Conservation (phyloP, 768 basidiomycete genomes). For the Lactifluus echinatus region DNA sequence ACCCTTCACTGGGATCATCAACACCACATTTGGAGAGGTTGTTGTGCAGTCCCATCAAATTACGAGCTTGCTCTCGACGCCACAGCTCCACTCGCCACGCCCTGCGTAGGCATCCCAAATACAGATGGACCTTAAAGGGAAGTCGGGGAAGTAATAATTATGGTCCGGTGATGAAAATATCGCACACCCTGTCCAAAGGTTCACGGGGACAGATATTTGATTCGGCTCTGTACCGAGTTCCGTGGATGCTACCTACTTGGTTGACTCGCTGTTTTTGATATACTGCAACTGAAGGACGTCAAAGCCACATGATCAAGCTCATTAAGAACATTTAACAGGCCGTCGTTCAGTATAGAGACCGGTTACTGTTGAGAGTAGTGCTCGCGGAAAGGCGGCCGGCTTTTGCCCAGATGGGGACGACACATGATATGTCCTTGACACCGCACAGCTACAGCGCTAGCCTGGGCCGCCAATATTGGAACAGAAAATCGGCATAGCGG, state of each 20-base stretch:
- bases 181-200: not conserved
- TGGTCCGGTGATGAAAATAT: not conserved
- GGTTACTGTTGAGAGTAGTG: not conserved
- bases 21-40: not conserved
- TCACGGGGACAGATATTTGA: not conserved
- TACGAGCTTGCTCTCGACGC: not conserved
- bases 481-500: not conserved
- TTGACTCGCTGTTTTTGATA: not conserved
- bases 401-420: not conserved
- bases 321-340: not conserved
- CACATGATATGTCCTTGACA: not conserved
- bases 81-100: not conserved
- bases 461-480: not conserved
- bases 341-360: not conserved
- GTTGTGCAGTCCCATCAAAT: not conserved
- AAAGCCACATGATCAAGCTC: not conserved
- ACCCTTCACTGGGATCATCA: not conserved
- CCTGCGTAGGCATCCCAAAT: not conserved
- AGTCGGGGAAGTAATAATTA: not conserved
- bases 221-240: not conserved
- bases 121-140: not conserved
- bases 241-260: not conserved
- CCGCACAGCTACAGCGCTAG: not conserved
- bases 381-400: not conserved
- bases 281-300: not conserved